Evolutionary conservation across 2,329 filamentous ascomycete species (phyloP), one percentile per base, ranked within the genome.

Genomic region (Lachnellula arida): DNA sequence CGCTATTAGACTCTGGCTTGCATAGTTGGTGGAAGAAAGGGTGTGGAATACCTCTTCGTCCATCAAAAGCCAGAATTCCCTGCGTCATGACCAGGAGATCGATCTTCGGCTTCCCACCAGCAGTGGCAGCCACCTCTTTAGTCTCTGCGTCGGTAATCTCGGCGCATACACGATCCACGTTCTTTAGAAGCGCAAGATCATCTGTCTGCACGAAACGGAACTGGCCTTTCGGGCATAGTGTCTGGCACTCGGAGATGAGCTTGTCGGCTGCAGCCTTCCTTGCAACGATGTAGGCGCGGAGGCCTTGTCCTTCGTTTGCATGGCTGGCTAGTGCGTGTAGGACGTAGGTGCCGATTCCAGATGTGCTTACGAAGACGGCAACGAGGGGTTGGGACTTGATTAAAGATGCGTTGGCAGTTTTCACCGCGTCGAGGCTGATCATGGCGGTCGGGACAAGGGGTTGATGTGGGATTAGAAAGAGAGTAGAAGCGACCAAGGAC

Each of bases 11-110:
- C 9, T 23, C 9, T 32, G 28, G 28, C 9, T 32, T 32, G 28
- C 28, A 32, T 32, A 11, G 8, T 11, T 32, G 28, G 9, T 32
- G 2, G 28, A 32, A 32, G 9, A 8, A 11, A 32, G 9, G 28
- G 8, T 32, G 9, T 8, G 25, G 25, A 7, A 28, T 32, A 32
- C 28, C 28, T 32, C 9, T 32, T 11, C 28, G 28, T 32, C 28
- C 28, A 32, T 11, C 28, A 32, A 32, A 32, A 32, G 8, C 28
- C 28, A 65, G 62, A 15, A 62, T 60, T 5, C 63, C 68, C 22
- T 69, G 66, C 35, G 60, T 66, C 65, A 72, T 61, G 39, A 70
- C 65, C 50, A 74, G 46, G n/a, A 68, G 55, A 61, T 73, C 71
- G 12, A 73, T 49, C 49, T 67, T 67, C n/a, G 66, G 42, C 11